phyloP scores from a whole-genome alignment of 1,139 yeast genomes.

The Hansenula lynferdii region DNA sequence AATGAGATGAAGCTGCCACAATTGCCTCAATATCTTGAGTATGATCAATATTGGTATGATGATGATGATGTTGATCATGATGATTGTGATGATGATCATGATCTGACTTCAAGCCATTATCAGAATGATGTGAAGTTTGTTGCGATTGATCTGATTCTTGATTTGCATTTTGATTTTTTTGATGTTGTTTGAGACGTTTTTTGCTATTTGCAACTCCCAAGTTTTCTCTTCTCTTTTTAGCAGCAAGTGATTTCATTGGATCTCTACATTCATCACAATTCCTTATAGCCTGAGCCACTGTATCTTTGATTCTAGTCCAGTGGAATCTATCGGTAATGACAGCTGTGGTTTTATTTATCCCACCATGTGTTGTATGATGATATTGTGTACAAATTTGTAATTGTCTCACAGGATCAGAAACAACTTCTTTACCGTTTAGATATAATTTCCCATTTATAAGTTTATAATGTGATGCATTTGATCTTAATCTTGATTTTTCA shows the following conservation, averaged over 20 bases:
- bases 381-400: slow-evolving; percentile 66
- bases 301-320: slow-evolving; percentile 88
- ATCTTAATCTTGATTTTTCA: slow-evolving; percentile 79
- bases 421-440: slow-evolving; percentile 78
- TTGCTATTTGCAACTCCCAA: not conserved
- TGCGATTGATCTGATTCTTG: not conserved
- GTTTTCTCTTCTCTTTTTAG: slow-evolving; percentile 16
- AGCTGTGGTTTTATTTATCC: slow-evolving; percentile 87
- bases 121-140: not conserved
- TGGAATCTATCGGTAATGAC: slow-evolving; percentile 75
- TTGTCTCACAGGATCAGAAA: slow-evolving; percentile 71
- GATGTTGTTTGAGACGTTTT: slow-evolving; percentile 3
- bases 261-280: slow-evolving; percentile 73
- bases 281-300: slow-evolving; percentile 75
- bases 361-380: slow-evolving; percentile 71
- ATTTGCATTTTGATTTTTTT: too few relatives aligned
- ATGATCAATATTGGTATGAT: slow-evolving; percentile 8
- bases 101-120: too few relatives aligned
- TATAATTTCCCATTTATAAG: slow-evolving; percentile 66
- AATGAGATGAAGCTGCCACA: slow-evolving; percentile 9
- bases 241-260: slow-evolving; percentile 26
- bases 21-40: slow-evolving; percentile 9
- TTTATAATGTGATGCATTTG: slow-evolving; percentile 76
- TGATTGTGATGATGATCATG: too few relatives aligned
- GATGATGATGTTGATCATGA: slow-evolving; percentile 17